Percentiles rank a stretch among this genome's conserved stretches.
phyloP scores from a whole-genome alignment of 306 rosid genomes.

The Inga oerstediana region DNA sequence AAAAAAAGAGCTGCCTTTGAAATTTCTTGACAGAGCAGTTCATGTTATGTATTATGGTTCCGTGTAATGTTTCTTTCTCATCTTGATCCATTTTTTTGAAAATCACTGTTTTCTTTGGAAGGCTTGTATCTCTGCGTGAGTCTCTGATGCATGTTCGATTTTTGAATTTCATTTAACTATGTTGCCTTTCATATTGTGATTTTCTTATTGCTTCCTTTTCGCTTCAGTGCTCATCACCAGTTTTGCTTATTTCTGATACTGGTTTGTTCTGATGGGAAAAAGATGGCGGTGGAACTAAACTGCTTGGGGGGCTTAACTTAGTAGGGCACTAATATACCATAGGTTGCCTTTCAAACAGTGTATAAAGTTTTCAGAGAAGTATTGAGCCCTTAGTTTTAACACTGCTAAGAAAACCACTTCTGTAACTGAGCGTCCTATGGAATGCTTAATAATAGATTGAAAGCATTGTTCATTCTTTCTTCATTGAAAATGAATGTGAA shows the following conservation, averaged over 20 bases:
- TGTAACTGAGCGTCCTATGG: not conserved
- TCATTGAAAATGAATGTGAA: constrained; percentile 21
- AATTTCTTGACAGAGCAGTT: constrained; percentile 4
- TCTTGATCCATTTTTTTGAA: not conserved
- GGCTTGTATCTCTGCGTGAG: constrained; percentile 25
- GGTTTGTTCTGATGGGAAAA: constrained; percentile 10
- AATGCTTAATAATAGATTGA: not conserved
- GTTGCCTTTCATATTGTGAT: not conserved
- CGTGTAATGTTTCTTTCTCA: not conserved
- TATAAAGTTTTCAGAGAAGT: constrained; percentile 20
- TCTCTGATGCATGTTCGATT: constrained; percentile 19
- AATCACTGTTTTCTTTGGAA: constrained; percentile 12
- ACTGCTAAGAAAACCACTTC: not conserved
- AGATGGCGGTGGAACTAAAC: constrained; percentile 27
- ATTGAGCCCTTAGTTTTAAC: not conserved
- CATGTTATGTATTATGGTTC: not conserved
- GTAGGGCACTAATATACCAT: constrained; percentile 7
- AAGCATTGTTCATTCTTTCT: constrained; percentile 24
- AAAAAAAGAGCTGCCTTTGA: not conserved
- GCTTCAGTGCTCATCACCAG: constrained; percentile 1
- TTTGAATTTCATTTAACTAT: constrained; percentile 5
- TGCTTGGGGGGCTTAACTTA: constrained; percentile 1
- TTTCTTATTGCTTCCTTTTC: not conserved
- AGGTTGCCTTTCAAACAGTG: not conserved
- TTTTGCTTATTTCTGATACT: not conserved